phyloP scores from a whole-genome alignment of 306 rosid species.

The Sindora glabra region DNA sequence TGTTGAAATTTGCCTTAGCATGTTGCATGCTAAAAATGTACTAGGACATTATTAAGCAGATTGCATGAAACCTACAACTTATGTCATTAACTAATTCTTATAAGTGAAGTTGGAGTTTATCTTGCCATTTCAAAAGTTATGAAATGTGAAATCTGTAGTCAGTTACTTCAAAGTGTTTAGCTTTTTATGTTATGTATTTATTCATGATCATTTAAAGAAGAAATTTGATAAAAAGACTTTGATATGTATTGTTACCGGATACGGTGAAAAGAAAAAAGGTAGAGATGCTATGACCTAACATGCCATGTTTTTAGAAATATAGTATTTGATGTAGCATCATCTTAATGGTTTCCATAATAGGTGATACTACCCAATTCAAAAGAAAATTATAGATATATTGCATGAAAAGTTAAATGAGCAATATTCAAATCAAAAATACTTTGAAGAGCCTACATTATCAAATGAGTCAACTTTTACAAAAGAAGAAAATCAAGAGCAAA shows the following conservation, averaged over 20 bases:
- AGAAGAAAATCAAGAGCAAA: too few relatives aligned
- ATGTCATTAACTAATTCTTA: background rate
- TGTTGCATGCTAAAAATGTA: background rate
- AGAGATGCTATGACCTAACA: too few relatives aligned
- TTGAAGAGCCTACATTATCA: too few relatives aligned
- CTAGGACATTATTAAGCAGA: background rate
- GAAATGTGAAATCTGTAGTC: background rate
- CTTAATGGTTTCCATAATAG: too few relatives aligned
- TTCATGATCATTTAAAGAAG: background rate
- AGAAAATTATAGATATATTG: too few relatives aligned
- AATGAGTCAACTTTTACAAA: too few relatives aligned
- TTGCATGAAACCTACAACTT: background rate
- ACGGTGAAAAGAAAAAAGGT: too few relatives aligned
- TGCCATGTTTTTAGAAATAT: too few relatives aligned
- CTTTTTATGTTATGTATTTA: background rate
- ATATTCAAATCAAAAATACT: too few relatives aligned
- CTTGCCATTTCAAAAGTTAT: background rate
- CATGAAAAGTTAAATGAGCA: too few relatives aligned
- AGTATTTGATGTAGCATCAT: too few relatives aligned
- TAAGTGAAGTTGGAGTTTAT: background rate
- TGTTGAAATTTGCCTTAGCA: background rate
- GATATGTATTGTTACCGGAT: background rate
- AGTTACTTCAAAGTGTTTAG: background rate
- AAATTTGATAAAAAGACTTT: background rate
- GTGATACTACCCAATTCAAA: too few relatives aligned